These are phyloP conservation scores for Diplodia sapinea DNA, from an alignment of 2,329 filamentous ascomycete genomes.

Conservation along the genomic window DNA sequence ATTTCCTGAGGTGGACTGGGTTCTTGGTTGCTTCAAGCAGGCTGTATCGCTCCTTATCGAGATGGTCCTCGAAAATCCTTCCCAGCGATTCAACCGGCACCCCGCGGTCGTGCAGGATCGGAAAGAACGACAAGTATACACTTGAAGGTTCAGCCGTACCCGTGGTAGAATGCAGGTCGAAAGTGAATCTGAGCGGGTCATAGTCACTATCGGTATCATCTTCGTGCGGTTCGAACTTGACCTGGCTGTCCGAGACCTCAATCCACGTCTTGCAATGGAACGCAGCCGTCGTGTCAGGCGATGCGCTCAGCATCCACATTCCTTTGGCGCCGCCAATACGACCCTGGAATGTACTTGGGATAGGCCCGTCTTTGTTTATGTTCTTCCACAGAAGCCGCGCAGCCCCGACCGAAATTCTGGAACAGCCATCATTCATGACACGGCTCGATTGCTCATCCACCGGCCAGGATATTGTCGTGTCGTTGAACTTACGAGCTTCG, in stretches of 20 bases:
- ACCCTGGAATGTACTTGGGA: constrained; percentile 70
- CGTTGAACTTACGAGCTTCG: constrained; percentile 47
- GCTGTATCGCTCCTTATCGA: constrained; percentile 60
- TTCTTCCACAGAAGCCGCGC: constrained; percentile 58
- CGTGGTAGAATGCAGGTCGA: constrained; percentile 66
- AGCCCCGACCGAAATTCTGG: constrained; percentile 66
- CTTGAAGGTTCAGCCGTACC: constrained; percentile 57
- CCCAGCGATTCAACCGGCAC: constrained; percentile 55
- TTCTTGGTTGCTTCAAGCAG: constrained; percentile 60
- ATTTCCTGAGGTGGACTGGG: constrained; percentile 59
- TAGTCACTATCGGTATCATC: constrained; percentile 44
- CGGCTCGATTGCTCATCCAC: constrained; percentile 19
- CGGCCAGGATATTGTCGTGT: constrained; percentile 40
- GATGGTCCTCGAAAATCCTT: constrained; percentile 55
- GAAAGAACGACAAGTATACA: constrained; percentile 72
- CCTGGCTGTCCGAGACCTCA: constrained; percentile 67
- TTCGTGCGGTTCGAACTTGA: constrained; percentile 63
- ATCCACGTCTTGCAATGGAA: constrained; percentile 64
- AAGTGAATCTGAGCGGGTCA: constrained; percentile 61
- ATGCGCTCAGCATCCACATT: constrained; percentile 70
- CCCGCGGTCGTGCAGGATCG: constrained; percentile 68
- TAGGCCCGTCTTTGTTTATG: constrained; percentile 57
- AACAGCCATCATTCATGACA: constrained; percentile 64
- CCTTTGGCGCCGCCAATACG: constrained; percentile 77
- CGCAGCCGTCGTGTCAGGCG: constrained; percentile 50